A percentile compares a stretch with the other conserved stretches of the same genome.
phyloP scores from a whole-genome alignment of 192 early-diverging fungal species.

The Globomyces pollinis-pini region DNA sequence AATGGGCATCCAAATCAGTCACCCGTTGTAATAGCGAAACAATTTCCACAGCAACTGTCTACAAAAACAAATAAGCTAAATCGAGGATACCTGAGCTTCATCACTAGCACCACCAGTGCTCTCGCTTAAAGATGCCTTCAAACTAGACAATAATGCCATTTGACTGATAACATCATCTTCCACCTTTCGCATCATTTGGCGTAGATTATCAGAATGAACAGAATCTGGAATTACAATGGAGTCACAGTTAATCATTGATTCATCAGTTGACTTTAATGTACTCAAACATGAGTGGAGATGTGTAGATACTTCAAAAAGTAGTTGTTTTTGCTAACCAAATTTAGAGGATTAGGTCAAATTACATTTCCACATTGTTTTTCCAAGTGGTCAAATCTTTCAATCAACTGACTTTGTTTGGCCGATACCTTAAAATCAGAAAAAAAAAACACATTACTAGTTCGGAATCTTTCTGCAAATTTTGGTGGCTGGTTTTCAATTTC shows the following conservation, averaged over 20 bases:
- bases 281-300: slow-evolving; percentile 11
- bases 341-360: too few relatives aligned
- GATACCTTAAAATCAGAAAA: neutral
- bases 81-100: slow-evolving; percentile 5
- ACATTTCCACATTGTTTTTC: too few relatives aligned
- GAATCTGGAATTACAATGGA: slow-evolving; percentile 1
- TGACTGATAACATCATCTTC: slow-evolving; percentile 41
- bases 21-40: slow-evolving; percentile 15
- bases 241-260: neutral
- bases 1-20: slow-evolving; percentile 4
- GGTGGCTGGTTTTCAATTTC: too few relatives aligned
- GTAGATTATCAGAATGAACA: slow-evolving; percentile 17
- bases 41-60: slow-evolving; percentile 21
- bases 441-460: neutral
- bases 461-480: too few relatives aligned
- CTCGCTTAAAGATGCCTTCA: neutral
- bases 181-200: slow-evolving; percentile 25
- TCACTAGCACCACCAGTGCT: slow-evolving; percentile 10
- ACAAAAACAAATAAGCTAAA: neutral
- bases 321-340: slow-evolving; percentile 6
- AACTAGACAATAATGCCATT: slow-evolving; percentile 15
- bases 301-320: slow-evolving; percentile 8
- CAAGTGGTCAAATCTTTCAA: neutral
- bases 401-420: neutral
- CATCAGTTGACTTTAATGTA: slow-evolving; percentile 4